phyloP scores from a whole-genome alignment of 805 yeast species.

The Saccharomycopsis guyanensis region DNA sequence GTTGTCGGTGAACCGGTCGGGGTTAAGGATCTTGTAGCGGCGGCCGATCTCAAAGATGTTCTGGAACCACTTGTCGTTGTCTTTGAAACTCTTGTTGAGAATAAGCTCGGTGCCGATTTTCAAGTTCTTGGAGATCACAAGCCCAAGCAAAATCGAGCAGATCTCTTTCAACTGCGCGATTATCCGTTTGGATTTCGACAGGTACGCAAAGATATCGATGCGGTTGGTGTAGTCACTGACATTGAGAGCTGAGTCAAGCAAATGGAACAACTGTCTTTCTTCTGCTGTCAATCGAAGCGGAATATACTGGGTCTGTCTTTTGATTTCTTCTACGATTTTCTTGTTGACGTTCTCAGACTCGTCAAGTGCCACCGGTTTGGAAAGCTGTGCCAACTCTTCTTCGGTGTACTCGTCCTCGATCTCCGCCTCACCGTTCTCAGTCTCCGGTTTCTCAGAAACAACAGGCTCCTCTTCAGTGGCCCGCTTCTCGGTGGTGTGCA shows the following conservation, averaged over 20 bases:
- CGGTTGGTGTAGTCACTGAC: slow-evolving; percentile 77
- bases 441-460: slow-evolving; percentile 21
- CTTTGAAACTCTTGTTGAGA: slow-evolving; percentile 58
- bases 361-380: slow-evolving; percentile 21
- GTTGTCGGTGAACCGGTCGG: slow-evolving; percentile 70
- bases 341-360: slow-evolving; percentile 20
- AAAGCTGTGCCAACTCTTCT: slow-evolving; percentile 4
- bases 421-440: no score
- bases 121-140: slow-evolving; percentile 71
- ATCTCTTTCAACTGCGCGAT: slow-evolving; percentile 66
- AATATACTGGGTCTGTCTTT: slow-evolving; percentile 43
- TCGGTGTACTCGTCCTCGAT: slow-evolving; percentile 20
- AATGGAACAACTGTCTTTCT: slow-evolving; percentile 59
- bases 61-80: slow-evolving; percentile 69
- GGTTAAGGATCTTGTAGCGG: slow-evolving; percentile 77
- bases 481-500: slow-evolving; percentile 32
- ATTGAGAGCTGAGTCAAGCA: slow-evolving; percentile 67
- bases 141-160: slow-evolving; percentile 71
- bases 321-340: slow-evolving; percentile 31
- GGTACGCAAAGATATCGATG: slow-evolving; percentile 61
- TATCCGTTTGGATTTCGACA: slow-evolving; percentile 63
- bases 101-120: slow-evolving; percentile 59
- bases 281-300: slow-evolving; percentile 63
- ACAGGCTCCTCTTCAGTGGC: slow-evolving; percentile 6
- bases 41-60: slow-evolving; percentile 69